These are phyloP conservation scores for Zanthoxylum bungeanum DNA, from an alignment of 345 rosid species.

Conservation along the genomic window DNA sequence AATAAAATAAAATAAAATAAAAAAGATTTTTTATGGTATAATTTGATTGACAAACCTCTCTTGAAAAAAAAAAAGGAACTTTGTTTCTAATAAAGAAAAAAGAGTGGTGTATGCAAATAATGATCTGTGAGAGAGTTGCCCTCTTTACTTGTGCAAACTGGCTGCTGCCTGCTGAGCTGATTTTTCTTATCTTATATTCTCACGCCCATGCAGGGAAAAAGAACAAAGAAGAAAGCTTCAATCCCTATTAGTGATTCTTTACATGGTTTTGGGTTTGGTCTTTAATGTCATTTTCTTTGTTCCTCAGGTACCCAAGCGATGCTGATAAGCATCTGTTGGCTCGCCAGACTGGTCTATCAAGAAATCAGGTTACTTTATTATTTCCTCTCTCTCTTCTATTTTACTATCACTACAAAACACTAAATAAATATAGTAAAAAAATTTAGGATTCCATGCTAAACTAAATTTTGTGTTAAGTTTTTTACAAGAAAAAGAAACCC, in stretches of 20 bases:
- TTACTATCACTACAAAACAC: not conserved
- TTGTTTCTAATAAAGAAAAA: slow-evolving; percentile 14
- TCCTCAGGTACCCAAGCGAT: slow-evolving; percentile 99
- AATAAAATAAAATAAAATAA: no score
- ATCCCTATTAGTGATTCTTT: slow-evolving; percentile 31
- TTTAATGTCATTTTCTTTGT: slow-evolving; percentile 79
- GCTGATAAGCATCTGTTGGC: slow-evolving; percentile 99
- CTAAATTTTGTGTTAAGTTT: no score
- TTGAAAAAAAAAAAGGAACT: no score
- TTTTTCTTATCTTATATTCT: slow-evolving; percentile 57
- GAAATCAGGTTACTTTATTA: slow-evolving; percentile 69
- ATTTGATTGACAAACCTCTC: slow-evolving; percentile 17
- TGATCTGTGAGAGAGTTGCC: slow-evolving; percentile 32
- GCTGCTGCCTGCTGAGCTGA: slow-evolving; percentile 17
- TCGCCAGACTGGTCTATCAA: slow-evolving; percentile 97
- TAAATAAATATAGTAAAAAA: slow-evolving; percentile 6
- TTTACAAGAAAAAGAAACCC: not conserved
- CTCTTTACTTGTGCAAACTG: slow-evolving; percentile 26
- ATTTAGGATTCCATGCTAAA: no score
- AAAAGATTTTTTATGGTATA: slow-evolving; percentile 20
- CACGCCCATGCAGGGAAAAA: slow-evolving; percentile 65
- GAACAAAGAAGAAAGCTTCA: slow-evolving; percentile 21
- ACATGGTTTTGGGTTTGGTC: slow-evolving; percentile 27
- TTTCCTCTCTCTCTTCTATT: not conserved
- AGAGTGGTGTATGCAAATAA: slow-evolving; percentile 2